Evolutionary conservation across 805 yeast species (phyloP).

Genomic region (Barnettozyma botsteinii): DNA sequence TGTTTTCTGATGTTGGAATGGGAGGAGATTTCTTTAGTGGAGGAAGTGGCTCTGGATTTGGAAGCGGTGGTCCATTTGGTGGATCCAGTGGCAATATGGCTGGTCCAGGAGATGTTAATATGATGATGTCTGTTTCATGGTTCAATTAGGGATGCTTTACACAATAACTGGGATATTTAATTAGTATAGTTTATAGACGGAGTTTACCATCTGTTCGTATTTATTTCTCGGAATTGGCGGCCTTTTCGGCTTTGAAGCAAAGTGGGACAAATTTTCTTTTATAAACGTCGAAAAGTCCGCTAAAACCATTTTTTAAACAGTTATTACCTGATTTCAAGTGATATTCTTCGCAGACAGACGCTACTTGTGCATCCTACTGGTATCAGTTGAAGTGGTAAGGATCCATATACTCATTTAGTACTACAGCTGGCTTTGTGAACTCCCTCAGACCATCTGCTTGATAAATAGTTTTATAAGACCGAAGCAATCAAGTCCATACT

Average conservation of each 20-base stretch:
- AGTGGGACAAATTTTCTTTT: background rate
- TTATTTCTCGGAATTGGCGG: slow-evolving; percentile 2
- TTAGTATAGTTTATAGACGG: background rate
- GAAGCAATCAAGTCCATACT: too few relatives aligned
- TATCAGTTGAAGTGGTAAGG: too few relatives aligned
- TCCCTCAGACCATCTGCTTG: too few relatives aligned
- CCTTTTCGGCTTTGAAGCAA: background rate
- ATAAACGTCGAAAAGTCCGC: slow-evolving; percentile 1
- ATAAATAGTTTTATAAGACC: too few relatives aligned
- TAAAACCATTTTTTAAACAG: background rate
- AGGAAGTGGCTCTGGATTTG: background rate
- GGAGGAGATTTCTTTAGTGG: slow-evolving; percentile 1
- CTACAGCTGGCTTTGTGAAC: too few relatives aligned
- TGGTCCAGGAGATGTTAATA: slow-evolving; percentile 14
- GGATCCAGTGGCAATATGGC: slow-evolving; percentile 1
- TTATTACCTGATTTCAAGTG: background rate
- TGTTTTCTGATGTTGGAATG: slow-evolving; percentile 2
- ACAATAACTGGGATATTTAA: too few relatives aligned
- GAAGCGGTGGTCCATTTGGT: background rate
- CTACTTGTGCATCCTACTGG: too few relatives aligned
- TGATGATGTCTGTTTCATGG: slow-evolving; percentile 23
- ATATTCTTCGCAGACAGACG: too few relatives aligned
- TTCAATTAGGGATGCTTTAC: slow-evolving; percentile 15
- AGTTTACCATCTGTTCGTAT: too few relatives aligned
- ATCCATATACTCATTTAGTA: too few relatives aligned